Base-by-base conservation (phyloP, 768 basidiomycete species). In the Mycena amicta region DNA sequence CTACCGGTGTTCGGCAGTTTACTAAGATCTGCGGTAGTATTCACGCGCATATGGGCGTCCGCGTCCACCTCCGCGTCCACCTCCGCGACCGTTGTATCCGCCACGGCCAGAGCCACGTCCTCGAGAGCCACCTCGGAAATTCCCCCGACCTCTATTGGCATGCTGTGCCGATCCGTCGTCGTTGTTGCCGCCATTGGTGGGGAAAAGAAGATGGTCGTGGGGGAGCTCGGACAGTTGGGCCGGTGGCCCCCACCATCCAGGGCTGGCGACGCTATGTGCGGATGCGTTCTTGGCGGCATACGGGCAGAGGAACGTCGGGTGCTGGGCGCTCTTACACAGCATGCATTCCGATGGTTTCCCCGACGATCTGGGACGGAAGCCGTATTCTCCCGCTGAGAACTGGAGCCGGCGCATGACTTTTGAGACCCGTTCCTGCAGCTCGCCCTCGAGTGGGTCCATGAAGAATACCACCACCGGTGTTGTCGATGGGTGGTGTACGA, bases 241-340 rank as follows among this genome's bases (percentile, higher is more conserved):
- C 2, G 50, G 50, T 1, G 56, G 56, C 4, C 56, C 56, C 56
- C 56, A 57, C 50, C 50, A 57, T 16, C 41, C n/a, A n/a, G n/a
- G n/a, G n/a, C n/a, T n/a, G n/a, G n/a, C n/a, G n/a, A n/a, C n/a
- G n/a, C n/a, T n/a, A n/a, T n/a, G n/a, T n/a, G n/a, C n/a, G n/a
- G n/a, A 31, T 23, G 53, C 25, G 2, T 57, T 33, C 20, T 40
- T 26, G 1, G 28, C 16, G 8, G 43, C 11, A 33, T 52, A 57
- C 1, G 20, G 50, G 51, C 56, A 57, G 20, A 27, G 39, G 45
- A 46, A 57, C 18, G 56, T 3, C 22, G 56, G 56, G 43, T 57
- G 56, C 43, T 57, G 43, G 3, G 43, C 23, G n/a, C 4, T 13
- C 25, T 57, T 57, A 52, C 56, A 57, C 0, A 46, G 2, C 2